phyloP scores from a whole-genome alignment of 2,329 filamentous ascomycete genomes.

The Pseudogymnoascus sp. region DNA sequence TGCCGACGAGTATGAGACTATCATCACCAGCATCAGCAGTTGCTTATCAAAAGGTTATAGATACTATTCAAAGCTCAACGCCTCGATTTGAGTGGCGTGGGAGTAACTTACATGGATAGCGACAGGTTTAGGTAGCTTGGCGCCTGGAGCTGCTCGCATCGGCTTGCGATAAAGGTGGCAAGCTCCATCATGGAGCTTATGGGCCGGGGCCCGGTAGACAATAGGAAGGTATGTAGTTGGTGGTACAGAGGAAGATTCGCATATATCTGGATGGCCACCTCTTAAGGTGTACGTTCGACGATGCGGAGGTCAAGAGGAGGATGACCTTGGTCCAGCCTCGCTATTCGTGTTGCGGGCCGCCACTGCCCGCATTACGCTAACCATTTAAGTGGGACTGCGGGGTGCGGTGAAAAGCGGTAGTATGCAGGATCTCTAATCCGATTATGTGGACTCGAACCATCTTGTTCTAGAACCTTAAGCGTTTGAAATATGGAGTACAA shows the following conservation, averaged over 20 bases:
- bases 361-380: slow-evolving; percentile 2
- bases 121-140: slow-evolving; percentile 46
- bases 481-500: background rate
- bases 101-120: slow-evolving; percentile 43
- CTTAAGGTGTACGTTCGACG: background rate
- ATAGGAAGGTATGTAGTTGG: background rate
- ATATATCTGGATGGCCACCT: background rate
- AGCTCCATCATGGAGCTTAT: slow-evolving; percentile 19
- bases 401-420: slow-evolving; percentile 8
- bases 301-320: background rate
- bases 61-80: background rate
- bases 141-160: slow-evolving; percentile 45
- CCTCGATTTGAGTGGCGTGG: background rate
- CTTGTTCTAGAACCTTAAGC: background rate
- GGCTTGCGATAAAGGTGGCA: slow-evolving; percentile 18
- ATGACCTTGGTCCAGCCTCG: slow-evolving; percentile 1
- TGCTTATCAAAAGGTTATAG: background rate
- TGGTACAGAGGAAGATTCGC: background rate
- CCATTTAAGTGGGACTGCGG: background rate
- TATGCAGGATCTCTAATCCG: background rate
- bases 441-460: background rate
- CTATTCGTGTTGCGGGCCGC: background rate
- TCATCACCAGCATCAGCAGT: slow-evolving; percentile 12
- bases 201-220: background rate
- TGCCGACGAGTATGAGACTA: slow-evolving; percentile 70